Evolutionary conservation across 2,329 filamentous ascomycete genomes (phyloP), one percentile per base, ranked within the genome.

Genomic region (Ceratocystis cacaofunesta): DNA sequence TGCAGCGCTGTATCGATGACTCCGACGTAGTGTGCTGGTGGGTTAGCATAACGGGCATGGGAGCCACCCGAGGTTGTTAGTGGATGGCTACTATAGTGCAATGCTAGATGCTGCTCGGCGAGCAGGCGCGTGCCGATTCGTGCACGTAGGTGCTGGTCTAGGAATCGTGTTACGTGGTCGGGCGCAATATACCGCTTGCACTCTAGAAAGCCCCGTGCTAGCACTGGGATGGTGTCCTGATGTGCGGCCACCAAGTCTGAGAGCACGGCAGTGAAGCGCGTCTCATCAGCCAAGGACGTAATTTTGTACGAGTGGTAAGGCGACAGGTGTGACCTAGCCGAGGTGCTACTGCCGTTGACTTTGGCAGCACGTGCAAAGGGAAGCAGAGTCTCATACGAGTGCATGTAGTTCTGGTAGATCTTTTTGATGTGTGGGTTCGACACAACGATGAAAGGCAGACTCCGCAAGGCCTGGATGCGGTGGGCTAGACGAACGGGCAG

Each of bases 161-260:
- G 81, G 72, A 97, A 99, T 19, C 82, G 80, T 0, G 92, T 96
- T n/a, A 96, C 92, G 67, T 96, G 88, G 19, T 77, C 76, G 0
- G 90, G 82, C 25, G 82, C 85, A 70, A 97, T 94, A 75, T 97
- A 99, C 70, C 90, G 90, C 65, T 90, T 82, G 68, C 90, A 96
- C 75, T 99, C 94, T 55, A 96, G 80, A 73, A 99, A 97, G 0
- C 94, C 94, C 68, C 89, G 84, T 3, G 94, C 94, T 1, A 99
- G 83, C 55, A 92, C 88, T 17, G 91, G 91, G 64, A 99, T 99
- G 0, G 94, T 99, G 73, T 97, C 92, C 66, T 87, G 84, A 74
- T 99, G 94, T 0, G 92, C 96, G 67, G 92, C 85, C 0, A 99
- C 94, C n/a, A 99, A 83, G 73, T 97, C 92, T 69, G 92, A 89